Evolutionary conservation across 805 yeast species (phyloP).

Genomic region (Candida quercuum): DNA sequence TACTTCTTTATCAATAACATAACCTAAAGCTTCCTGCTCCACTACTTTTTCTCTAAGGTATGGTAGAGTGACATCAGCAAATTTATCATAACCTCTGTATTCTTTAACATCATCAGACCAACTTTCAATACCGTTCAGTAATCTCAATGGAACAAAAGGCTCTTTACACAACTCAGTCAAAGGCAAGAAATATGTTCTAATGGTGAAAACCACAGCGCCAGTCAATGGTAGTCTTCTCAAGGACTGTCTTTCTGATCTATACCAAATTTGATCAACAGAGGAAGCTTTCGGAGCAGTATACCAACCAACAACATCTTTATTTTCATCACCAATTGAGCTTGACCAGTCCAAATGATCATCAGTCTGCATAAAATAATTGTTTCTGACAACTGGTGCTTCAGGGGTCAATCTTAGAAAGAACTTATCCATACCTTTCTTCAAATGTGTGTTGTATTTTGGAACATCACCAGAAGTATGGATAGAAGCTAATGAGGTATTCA

Average conservation of each 20-base stretch:
- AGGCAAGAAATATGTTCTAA: slow-evolving; percentile 60
- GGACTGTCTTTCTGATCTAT: slow-evolving; percentile 62
- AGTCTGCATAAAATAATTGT: slow-evolving; percentile 61
- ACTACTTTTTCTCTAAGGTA: slow-evolving; percentile 42
- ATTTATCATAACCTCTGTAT: slow-evolving; percentile 54
- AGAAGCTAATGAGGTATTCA: slow-evolving; percentile 45
- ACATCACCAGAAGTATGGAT: slow-evolving; percentile 67
- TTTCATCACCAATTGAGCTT: slow-evolving; percentile 54
- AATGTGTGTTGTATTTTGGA: slow-evolving; percentile 55
- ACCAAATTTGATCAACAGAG: slow-evolving; percentile 41
- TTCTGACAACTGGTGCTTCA: slow-evolving; percentile 62
- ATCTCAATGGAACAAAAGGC: slow-evolving; percentile 56
- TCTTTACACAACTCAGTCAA: slow-evolving; percentile 48
- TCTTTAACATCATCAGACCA: slow-evolving; percentile 58
- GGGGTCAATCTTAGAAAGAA: slow-evolving; percentile 51
- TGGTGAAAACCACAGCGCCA: slow-evolving; percentile 55
- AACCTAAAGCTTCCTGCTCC: slow-evolving; percentile 21
- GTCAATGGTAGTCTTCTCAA: slow-evolving; percentile 53
- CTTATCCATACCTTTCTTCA: slow-evolving; percentile 60
- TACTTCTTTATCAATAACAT: slow-evolving; percentile 16
- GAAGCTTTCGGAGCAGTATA: slow-evolving; percentile 50
- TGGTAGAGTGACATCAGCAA: slow-evolving; percentile 49
- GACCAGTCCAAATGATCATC: slow-evolving; percentile 65
- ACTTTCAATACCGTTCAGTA: slow-evolving; percentile 51
- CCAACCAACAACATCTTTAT: slow-evolving; percentile 52